Evolutionary conservation across 2,329 filamentous ascomycete species (phyloP).

Genomic region (Botrytis tulipae): DNA sequence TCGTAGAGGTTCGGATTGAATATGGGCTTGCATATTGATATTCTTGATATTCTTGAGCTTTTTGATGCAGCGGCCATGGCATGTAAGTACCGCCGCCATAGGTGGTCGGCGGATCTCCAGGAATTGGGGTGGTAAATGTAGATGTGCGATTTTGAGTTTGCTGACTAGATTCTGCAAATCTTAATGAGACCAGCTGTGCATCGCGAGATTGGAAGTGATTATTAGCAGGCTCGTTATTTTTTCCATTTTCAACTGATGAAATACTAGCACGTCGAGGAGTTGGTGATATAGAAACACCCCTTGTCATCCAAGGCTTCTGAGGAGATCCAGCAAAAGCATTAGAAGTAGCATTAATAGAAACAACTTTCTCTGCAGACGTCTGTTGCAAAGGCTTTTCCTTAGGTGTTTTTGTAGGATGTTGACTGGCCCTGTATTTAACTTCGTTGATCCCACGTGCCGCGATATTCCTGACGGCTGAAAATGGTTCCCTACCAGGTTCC

Average conservation of each 20-base stretch:
- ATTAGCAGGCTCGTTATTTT: not conserved
- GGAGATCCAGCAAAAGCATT: conserved; percentile 2
- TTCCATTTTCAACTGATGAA: not conserved
- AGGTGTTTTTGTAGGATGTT: not conserved
- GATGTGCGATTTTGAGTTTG: not conserved
- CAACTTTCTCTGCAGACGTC: not conserved
- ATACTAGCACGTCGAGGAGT: conserved; percentile 4
- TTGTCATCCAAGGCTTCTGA: conserved; percentile 2
- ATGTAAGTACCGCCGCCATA: not conserved
- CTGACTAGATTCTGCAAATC: not conserved
- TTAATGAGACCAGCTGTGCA: not conserved
- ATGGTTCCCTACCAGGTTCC: not conserved
- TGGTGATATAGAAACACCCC: not conserved
- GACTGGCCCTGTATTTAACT: not conserved
- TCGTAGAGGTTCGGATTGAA: not conserved
- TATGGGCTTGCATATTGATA: not conserved
- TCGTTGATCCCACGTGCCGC: not conserved
- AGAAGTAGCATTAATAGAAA: not conserved
- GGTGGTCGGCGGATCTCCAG: not conserved
- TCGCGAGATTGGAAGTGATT: not conserved
- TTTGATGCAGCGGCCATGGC: not conserved
- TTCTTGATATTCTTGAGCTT: not conserved
- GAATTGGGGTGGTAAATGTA: not conserved
- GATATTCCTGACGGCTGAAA: not conserved
- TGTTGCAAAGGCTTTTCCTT: not conserved